Base-by-base conservation (phyloP, 2,329 filamentous ascomycete species). In the Cytospora chrysosperma region DNA sequence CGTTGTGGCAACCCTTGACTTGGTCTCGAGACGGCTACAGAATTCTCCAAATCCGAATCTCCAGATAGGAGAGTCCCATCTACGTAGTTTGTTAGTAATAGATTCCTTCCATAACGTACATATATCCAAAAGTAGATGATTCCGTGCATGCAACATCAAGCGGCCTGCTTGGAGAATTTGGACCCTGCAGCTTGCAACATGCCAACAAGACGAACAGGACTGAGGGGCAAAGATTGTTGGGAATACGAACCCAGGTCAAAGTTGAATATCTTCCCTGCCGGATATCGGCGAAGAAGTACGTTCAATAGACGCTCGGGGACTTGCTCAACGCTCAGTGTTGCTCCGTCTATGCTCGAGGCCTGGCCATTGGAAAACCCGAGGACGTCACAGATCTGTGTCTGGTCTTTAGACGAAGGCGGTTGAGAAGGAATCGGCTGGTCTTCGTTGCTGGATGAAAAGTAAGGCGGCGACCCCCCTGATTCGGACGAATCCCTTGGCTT, bases 211-310 rank as follows among this genome's bases (percentile, higher is more conserved):
- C 15, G 19, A 19, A 19, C 6, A 40, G n/a, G 12, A 40, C 15
- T 19, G 17, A 17, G 24, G n/a, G n/a, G 10, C 13, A 12, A 12
- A 15, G 43, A 47, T 5, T 2, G 15, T 40, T 19, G 17, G 37
- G 9, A 47, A 24, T n/a, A 47, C 43, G 2, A 13, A 47, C 43
- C 52, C 15, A 55, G 21, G 21, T 76, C 77, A 32, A 79, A 79
- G 56, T 77, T 78, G 65, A 81, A 83, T 0, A 82, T 74, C 56
- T 77, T 77, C 0, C 82, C 82, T 10, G 73, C 70, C 0, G 81
- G 81, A 62, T 84, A 79, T 1, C 76, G 72, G 15, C 75, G 75
- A 1, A 83, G 69, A 7, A 84, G 73, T 2, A 71, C 72, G 0
- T 73, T 69, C 2, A 84, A 70, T 17, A 80, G 75, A 6, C 66